Base-by-base conservation (phyloP, 345 rosid genomes). In the Punica granatum region DNA sequence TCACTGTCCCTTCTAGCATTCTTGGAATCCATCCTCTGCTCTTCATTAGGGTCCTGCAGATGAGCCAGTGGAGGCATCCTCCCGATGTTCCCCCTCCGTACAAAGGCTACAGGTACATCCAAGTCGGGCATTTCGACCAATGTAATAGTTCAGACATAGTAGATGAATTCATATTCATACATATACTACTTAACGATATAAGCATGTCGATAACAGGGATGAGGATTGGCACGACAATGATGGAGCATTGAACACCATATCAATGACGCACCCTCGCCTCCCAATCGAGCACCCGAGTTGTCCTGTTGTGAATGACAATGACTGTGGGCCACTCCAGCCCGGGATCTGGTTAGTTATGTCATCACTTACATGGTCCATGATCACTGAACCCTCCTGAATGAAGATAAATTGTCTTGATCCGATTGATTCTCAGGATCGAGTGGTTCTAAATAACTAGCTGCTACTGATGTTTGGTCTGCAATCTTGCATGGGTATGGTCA, bases 201-300 rank as follows among this genome's bases (percentile, higher is more conserved):
- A 61, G 16, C 13, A 7, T 63, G 66, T 63, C 16, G 14, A 63
- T 37, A 32, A 10, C 66, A 94, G 98, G 80, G 96, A 94, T 82
- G 97, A 94, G 74, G 96, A 89, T 77, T 94, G 99, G 99, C 81
- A 69, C 66, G 98, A 94, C 73, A 94, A 94, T 73, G 99, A 94
- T 73, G 98, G 99, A 71, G 98, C 98, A 51, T 65, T 94, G 66
- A 94, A 91, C 83, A 89, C 93, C 37, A 79, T 94, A 76, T 91
- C 99, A 44, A 88, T 92, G 88, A 94, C 99, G 71, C 92, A 91
- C 74, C 99, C 99, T 14, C 85, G 85, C 36, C 66, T 91, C 32
- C 98, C 98, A 1, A 28, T 84, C 26, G 96, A 91, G 69, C 98
- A 94, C 41, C 87, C 89, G 3, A 79, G 78, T 67, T 74, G 66